These are phyloP conservation scores for Melaleuca alternifolia DNA, from an alignment of 345 rosid species.

Conservation along the genomic window DNA sequence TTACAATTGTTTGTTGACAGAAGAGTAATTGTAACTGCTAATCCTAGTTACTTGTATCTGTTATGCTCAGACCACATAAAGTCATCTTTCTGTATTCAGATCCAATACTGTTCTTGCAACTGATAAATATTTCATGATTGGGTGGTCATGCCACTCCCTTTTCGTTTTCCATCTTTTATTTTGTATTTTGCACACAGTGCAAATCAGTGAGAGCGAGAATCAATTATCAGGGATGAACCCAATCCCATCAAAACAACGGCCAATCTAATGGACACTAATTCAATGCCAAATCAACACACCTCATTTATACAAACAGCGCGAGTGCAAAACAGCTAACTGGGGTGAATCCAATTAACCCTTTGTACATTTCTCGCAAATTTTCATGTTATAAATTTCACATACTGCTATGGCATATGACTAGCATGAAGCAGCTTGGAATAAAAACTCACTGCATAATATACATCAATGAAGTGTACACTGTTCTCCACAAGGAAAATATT, in stretches of 20 bases:
- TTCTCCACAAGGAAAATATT: neutral
- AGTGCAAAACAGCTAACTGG: neutral
- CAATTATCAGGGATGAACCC: neutral
- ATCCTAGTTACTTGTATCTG: neutral
- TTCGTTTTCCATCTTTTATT: neutral
- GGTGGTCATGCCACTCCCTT: neutral
- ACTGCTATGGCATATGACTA: neutral
- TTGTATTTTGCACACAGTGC: neutral
- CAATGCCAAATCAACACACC: neutral
- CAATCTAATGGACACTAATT: neutral
- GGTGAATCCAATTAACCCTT: neutral
- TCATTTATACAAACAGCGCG: neutral
- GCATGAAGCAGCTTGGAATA: neutral
- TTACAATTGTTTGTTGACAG: too few species aligned
- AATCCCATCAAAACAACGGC: neutral
- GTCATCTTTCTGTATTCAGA: neutral
- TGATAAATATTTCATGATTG: neutral
- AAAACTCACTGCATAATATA: neutral
- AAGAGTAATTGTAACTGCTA: neutral
- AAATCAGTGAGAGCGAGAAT: neutral
- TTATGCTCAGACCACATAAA: neutral
- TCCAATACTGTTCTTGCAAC: neutral
- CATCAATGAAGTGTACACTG: neutral
- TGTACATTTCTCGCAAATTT: neutral
- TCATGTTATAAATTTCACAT: neutral